These are phyloP conservation scores for Hymenochaete sp. DNA, from an alignment of 1,284 basidiomycete species.

Conservation along the genomic window DNA sequence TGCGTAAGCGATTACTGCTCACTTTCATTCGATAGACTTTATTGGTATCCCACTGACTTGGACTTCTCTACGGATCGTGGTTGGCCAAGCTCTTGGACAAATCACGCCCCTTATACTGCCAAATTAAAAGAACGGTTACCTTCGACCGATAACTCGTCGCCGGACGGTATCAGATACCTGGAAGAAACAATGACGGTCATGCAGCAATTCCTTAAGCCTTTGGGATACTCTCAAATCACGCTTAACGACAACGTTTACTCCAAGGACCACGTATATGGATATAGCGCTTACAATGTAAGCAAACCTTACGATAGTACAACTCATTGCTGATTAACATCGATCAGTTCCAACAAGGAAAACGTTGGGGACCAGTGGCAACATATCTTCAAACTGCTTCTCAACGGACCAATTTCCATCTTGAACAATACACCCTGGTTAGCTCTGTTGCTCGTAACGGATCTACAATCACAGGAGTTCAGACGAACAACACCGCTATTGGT, in stretches of 20 bases:
- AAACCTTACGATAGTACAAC: background rate
- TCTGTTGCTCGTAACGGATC: conserved; percentile 52
- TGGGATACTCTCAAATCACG: conserved; percentile 43
- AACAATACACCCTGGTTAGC: conserved; percentile 39
- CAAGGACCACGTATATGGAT: conserved; percentile 56
- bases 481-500: conserved; percentile 48
- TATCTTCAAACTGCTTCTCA: conserved; percentile 48
- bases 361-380: conserved; percentile 49
- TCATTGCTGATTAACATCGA: background rate
- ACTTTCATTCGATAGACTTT: conserved; percentile 32
- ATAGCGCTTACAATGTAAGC: conserved; percentile 45
- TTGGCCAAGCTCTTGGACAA: conserved; percentile 48
- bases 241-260: conserved; percentile 47
- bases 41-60: conserved; percentile 43
- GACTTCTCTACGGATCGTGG: conserved; percentile 46
- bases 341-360: conserved; percentile 50
- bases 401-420: conserved; percentile 47
- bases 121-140: conserved; percentile 45
- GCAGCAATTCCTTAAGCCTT: conserved; percentile 33
- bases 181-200: conserved; percentile 41
- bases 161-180: conserved; percentile 53
- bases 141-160: conserved; percentile 49
- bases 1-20: conserved; percentile 8
- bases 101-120: conserved; percentile 41
- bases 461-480: conserved; percentile 49